Conservation (phyloP, 108 stramenopile genomes). For the Aureococcus anophagefferens region DNA sequence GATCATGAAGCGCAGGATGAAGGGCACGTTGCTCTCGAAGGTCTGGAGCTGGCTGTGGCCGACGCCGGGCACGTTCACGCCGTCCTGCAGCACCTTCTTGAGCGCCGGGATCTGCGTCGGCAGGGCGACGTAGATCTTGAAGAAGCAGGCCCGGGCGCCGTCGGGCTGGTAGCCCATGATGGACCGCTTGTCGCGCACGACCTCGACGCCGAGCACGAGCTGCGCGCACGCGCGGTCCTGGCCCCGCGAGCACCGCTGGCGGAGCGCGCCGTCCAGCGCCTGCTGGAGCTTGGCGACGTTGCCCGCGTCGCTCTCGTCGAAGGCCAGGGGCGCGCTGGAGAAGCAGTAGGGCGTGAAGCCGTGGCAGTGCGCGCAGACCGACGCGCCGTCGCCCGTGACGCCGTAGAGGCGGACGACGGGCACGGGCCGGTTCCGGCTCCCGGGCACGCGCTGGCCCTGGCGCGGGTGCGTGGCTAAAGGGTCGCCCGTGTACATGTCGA, state of each 20-base stretch:
- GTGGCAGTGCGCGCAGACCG: conserved; percentile 79
- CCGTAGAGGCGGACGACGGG: conserved; percentile 91
- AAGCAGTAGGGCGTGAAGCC: conserved; percentile 93
- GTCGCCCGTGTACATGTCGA: conserved; percentile 48
- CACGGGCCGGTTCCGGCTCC: neutral
- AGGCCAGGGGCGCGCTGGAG: conserved; percentile 55
- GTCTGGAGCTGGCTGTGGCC: conserved; percentile 32
- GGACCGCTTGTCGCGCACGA: conserved; percentile 47
- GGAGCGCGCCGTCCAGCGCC: conserved; percentile 17
- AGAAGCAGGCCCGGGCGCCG: conserved; percentile 45
- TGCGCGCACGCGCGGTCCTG: neutral
- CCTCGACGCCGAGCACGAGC: conserved; percentile 50
- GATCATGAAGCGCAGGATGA: conserved; percentile 96
- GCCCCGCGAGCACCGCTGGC: neutral
- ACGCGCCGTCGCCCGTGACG: conserved; percentile 78
- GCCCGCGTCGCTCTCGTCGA: conserved; percentile 46
- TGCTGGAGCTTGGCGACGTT: conserved; percentile 34
- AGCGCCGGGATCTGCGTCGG: conserved; percentile 80
- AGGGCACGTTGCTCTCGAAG: conserved; percentile 96
- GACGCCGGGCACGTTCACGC: conserved; percentile 67
- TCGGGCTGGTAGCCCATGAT: conserved; percentile 81
- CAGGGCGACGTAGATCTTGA: conserved; percentile 79
- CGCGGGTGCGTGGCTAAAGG: conserved; percentile 27
- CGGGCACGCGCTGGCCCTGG: conserved; percentile 14
- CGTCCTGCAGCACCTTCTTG: conserved; percentile 81